These are phyloP conservation scores for Xerocomellus chrysenteron DNA, from an alignment of 768 basidiomycete genomes.

Conservation along the genomic window DNA sequence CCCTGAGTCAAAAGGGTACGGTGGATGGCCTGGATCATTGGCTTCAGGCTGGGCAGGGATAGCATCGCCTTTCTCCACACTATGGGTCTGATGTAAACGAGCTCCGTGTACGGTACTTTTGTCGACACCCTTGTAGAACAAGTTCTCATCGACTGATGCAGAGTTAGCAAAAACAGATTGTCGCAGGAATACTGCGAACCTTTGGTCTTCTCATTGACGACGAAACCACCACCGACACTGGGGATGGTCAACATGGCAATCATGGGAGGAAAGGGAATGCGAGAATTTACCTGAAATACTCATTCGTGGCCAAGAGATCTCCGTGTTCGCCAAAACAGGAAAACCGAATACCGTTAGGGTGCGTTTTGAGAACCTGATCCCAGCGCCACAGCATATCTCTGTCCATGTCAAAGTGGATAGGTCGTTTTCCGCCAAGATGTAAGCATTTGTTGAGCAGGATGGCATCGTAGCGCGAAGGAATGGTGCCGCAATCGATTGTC, in stretches of 20 bases:
- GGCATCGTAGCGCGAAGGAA: constrained; percentile 68
- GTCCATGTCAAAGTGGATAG: constrained; percentile 85
- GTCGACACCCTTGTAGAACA: constrained; percentile 92
- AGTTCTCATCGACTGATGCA: constrained; percentile 77
- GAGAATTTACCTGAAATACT: constrained; percentile 70
- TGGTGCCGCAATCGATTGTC: constrained; percentile 86
- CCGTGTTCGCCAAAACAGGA: constrained; percentile 80
- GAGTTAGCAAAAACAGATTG: constrained; percentile 1
- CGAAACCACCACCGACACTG: constrained; percentile 90
- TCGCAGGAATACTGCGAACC: constrained; percentile 38
- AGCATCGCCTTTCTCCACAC: constrained; percentile 30
- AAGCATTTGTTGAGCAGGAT: constrained; percentile 68
- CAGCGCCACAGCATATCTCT: constrained; percentile 92
- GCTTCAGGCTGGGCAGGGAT: constrained; percentile 9
- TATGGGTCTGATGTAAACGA: constrained; percentile 66
- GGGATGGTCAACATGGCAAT: not conserved
- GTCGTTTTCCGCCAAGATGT: constrained; percentile 67
- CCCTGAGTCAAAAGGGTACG: constrained; percentile 81
- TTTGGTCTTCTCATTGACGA: constrained; percentile 93
- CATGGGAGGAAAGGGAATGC: not conserved
- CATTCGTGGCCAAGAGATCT: constrained; percentile 87
- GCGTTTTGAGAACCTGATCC: constrained; percentile 85
- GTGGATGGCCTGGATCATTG: constrained; percentile 56
- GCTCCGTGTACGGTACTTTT: constrained; percentile 79
- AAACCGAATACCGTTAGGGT: constrained; percentile 94